These are phyloP conservation scores for Meripilus lineatus DNA, from an alignment of 1,284 basidiomycete genomes.

Conservation along the genomic window DNA sequence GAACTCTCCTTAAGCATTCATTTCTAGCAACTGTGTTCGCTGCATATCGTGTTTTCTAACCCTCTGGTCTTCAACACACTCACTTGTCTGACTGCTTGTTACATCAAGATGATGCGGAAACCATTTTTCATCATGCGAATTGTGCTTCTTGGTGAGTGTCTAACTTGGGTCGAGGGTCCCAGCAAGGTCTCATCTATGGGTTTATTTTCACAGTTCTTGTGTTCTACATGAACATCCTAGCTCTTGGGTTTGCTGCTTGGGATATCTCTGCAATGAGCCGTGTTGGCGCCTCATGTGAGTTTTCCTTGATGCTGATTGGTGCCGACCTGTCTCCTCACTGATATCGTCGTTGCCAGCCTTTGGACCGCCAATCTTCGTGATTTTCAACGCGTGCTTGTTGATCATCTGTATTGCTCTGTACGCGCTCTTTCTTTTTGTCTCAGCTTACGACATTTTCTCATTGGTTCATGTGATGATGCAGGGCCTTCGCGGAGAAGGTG, in stretches of 20 bases:
- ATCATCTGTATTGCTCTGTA: constrained; percentile 44
- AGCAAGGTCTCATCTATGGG: constrained; percentile 4
- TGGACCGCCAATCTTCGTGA: constrained; percentile 44
- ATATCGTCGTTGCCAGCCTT: constrained; percentile 30
- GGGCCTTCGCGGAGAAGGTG: constrained; percentile 36
- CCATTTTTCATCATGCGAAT: constrained; percentile 50
- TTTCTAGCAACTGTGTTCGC: neutral
- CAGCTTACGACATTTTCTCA: neutral
- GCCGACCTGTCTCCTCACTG: constrained; percentile 6
- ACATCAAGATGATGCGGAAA: constrained; percentile 32
- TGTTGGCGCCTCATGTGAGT: constrained; percentile 34
- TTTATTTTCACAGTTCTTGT: constrained; percentile 40
- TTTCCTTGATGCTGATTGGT: neutral
- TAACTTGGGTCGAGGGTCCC: neutral
- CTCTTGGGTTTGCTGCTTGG: constrained; percentile 55
- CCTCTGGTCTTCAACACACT: constrained; percentile 1
- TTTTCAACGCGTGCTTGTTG: constrained; percentile 43
- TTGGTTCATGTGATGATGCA: constrained; percentile 18
- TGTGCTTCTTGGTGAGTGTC: constrained; percentile 50
- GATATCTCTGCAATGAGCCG: constrained; percentile 39
- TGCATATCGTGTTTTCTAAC: constrained; percentile 1
- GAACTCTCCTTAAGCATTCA: constrained; percentile 3
- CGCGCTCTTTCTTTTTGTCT: constrained; percentile 21
- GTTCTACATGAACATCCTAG: constrained; percentile 44
- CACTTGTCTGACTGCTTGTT: no score